Base-by-base conservation (phyloP, 441 rosid genomes). In the Pelargonium citronellum region DNA sequence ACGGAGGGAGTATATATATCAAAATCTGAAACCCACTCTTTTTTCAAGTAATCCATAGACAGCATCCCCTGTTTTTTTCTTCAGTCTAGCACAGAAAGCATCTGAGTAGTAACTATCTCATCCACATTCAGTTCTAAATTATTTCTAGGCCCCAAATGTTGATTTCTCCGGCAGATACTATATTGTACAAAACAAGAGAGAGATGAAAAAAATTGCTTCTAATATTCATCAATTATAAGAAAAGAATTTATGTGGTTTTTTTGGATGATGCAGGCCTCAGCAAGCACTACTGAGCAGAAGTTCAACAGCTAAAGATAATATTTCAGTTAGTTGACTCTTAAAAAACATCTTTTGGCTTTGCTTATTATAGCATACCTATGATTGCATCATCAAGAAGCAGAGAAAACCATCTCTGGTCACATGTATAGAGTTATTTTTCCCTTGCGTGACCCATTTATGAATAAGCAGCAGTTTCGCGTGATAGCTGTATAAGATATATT, bases 261-360 rank as follows among this genome's bases (percentile, higher is more conserved):
- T 20, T 68, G 69, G 41, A 75, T 73, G 20, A 68, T 81, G 83
- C 94, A 95, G 97, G 97, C 86, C 68, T 60, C 43, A 37, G 76
- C 96, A 66, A 91, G 97, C 83, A 70, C 84, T 37, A 53, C 82
- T 0, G 96, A 87, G 68, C 82, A 75, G 80, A 91, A 94, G 85
- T 83, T 84, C 82, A 85, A 63, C 85, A 69, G 71, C 79, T 85
- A 69, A 75, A 53, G 15, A 20, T 71, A 55, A 17, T 22, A 69
- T 2, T 24, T 51, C 66, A 68, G 30, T 20, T 47, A 4, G 66
- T 73, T 20, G 58, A 60, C 37, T 10, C 37, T 60, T 22, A 22
- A 60, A 39, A 73, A 69, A 51, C 30, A 39, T 41, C 67, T 11
- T 71, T 64, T 66, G 70, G 69, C 74, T 79, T 77, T 79, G 73